These are phyloP conservation scores for Lactarius vividus DNA, from an alignment of 768 basidiomycete genomes.

Conservation along the genomic window DNA sequence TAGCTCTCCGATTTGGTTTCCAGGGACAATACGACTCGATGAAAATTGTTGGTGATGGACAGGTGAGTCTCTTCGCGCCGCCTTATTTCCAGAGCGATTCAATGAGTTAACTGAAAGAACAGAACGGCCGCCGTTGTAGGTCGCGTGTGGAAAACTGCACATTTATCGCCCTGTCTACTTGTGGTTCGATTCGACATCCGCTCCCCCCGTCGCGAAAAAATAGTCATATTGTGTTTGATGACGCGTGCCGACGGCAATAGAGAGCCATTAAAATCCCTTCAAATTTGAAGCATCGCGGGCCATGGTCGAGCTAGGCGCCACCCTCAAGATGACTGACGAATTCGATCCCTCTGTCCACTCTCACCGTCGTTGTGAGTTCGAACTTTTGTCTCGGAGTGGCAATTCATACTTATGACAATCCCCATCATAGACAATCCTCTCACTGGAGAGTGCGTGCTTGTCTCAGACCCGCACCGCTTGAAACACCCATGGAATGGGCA, in stretches of 20 bases:
- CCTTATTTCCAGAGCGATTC: neutral
- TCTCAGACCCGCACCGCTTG: conserved; percentile 79
- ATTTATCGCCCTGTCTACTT: neutral
- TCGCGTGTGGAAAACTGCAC: neutral
- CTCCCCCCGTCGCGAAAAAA: conserved; percentile 4
- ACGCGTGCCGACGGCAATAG: conserved; percentile 5
- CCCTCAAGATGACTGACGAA: conserved; percentile 15
- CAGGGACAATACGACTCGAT: neutral
- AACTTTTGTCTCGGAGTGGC: neutral
- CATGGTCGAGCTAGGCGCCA: neutral
- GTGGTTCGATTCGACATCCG: neutral
- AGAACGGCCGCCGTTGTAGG: neutral
- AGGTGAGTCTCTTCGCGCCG: neutral
- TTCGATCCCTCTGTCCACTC: conserved; percentile 24
- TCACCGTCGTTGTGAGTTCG: conserved; percentile 25
- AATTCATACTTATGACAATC: neutral
- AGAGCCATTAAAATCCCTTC: neutral
- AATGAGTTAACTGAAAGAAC: neutral
- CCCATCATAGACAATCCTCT: conserved; percentile 73
- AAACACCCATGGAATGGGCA: conserved; percentile 93
- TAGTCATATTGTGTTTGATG: neutral
- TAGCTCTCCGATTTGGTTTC: neutral
- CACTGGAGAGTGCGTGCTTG: conserved; percentile 70
- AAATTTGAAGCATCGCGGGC: neutral
- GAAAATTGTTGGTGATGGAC: neutral